Percentiles rank a stretch among this genome's conserved stretches.
Evolutionary conservation across 768 basidiomycete species (phyloP).

Genomic region (Chlorophyllum brunneum): DNA sequence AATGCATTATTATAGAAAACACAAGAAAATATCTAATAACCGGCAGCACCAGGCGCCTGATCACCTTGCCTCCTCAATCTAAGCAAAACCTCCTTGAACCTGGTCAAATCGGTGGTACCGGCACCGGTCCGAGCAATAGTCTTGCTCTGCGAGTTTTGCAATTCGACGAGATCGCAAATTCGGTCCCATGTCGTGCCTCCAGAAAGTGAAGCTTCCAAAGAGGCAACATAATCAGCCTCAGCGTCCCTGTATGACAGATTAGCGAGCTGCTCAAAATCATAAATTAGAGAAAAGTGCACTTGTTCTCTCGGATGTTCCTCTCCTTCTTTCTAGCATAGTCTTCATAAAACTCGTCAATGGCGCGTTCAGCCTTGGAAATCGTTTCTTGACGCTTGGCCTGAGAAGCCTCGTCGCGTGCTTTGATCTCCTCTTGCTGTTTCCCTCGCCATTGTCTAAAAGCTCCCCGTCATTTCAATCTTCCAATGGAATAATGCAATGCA

Average conservation of each 20-base stretch:
- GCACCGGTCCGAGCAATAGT: conserved; percentile 84
- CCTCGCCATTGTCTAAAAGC: conserved; percentile 74
- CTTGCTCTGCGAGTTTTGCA: conserved; percentile 97
- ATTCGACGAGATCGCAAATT: conserved; percentile 79
- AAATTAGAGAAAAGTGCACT: conserved; percentile 43
- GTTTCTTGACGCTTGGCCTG: conserved; percentile 77
- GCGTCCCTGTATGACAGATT: conserved; percentile 55
- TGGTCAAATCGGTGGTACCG: conserved; percentile 82
- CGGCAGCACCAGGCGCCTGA: conserved; percentile 87
- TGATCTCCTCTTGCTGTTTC: conserved; percentile 81
- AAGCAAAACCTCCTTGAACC: conserved; percentile 92
- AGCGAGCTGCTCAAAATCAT: neutral
- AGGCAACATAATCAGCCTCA: conserved; percentile 75
- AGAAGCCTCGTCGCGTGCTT: conserved; percentile 76
- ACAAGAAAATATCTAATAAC: conserved; percentile 74
- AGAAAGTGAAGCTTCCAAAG: conserved; percentile 72
- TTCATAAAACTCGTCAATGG: conserved; percentile 90
- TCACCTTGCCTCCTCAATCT: conserved; percentile 88
- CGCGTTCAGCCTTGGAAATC: conserved; percentile 76
- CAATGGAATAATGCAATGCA: neutral
- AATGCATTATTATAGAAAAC: no score
- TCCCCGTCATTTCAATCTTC: conserved; percentile 1
- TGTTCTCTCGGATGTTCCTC: conserved; percentile 89
- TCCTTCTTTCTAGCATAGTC: conserved; percentile 87
- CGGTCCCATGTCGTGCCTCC: conserved; percentile 95